Conservation (phyloP, 2,329 filamentous ascomycete species). For the Fusarium staphyleae region DNA sequence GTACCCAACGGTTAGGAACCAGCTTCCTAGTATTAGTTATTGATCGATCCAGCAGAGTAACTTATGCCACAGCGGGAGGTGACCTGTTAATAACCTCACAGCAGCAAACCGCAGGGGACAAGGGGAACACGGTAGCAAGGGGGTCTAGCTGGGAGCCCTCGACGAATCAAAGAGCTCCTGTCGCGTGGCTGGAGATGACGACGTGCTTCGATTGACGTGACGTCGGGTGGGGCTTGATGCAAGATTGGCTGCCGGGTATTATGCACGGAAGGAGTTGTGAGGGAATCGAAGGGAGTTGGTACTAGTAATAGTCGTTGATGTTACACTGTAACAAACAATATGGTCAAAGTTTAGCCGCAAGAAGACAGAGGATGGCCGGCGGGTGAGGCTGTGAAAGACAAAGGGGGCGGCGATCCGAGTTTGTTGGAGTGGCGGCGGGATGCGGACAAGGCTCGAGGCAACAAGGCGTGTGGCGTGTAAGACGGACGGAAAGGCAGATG, state of each 20-base stretch:
- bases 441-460: constrained; percentile 18
- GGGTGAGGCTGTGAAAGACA: constrained; percentile 19
- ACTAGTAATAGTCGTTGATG: neutral
- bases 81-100: constrained; percentile 30
- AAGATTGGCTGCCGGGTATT: constrained; percentile 7
- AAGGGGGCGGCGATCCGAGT: constrained; percentile 15
- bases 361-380: neutral
- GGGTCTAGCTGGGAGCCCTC: constrained; percentile 18
- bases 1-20: too few species aligned
- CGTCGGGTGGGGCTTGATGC: constrained; percentile 27
- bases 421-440: constrained; percentile 14
- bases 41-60: constrained; percentile 6
- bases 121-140: constrained; percentile 17
- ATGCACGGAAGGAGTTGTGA: constrained; percentile 4
- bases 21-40: too few species aligned
- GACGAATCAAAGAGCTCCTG: constrained; percentile 30
- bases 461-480: constrained; percentile 12
- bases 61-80: constrained; percentile 19
- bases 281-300: neutral
- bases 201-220: constrained; percentile 39
- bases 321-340: constrained; percentile 8
- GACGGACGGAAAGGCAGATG: constrained; percentile 8
- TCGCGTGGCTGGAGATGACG: constrained; percentile 35
- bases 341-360: constrained; percentile 9
- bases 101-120: constrained; percentile 27